Conservation (phyloP, 2,329 filamentous ascomycete species). For the Neospermospora avenae region DNA sequence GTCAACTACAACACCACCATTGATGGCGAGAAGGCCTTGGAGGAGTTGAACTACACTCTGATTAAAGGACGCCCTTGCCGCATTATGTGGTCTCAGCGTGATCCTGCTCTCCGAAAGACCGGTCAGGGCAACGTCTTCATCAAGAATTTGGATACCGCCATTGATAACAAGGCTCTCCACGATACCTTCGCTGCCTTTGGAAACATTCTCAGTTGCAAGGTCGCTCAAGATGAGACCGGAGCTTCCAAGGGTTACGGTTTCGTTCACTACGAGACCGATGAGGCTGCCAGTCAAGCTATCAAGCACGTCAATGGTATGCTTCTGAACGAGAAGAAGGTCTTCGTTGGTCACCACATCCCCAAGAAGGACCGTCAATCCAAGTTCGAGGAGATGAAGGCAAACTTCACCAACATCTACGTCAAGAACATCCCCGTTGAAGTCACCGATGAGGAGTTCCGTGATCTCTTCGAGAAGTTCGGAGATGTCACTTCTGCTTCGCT, state of each 20-base stretch:
- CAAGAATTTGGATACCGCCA: slow-evolving; percentile 98
- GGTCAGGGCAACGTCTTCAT: slow-evolving; percentile 99
- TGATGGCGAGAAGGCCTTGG: slow-evolving; percentile 96
- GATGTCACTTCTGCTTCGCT: slow-evolving; percentile 95
- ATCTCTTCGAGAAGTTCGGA: slow-evolving; percentile 86
- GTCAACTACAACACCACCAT: slow-evolving; percentile 99
- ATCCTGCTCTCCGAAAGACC: slow-evolving; percentile 97
- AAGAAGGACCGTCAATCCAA: slow-evolving; percentile 99
- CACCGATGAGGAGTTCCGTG: slow-evolving; percentile 90
- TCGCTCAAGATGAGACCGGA: slow-evolving; percentile 93
- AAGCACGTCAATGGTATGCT: slow-evolving; percentile 99
- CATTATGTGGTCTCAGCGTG: slow-evolving; percentile 99
- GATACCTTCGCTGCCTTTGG: slow-evolving; percentile 98
- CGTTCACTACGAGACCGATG: slow-evolving; percentile 98
- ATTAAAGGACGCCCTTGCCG: slow-evolving; percentile 99
- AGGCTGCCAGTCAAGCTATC: slow-evolving; percentile 94
- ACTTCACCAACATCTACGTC: slow-evolving; percentile 99
- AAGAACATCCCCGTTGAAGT: slow-evolving; percentile 91
- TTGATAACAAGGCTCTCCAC: slow-evolving; percentile 99
- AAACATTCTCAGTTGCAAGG: slow-evolving; percentile 99
- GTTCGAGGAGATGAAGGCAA: slow-evolving; percentile 99
- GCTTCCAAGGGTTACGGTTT: slow-evolving; percentile 99
- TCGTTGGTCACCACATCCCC: slow-evolving; percentile 97
- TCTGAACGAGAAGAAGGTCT: slow-evolving; percentile 99
- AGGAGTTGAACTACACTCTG: slow-evolving; percentile 99